Base-by-base conservation (phyloP, 148 eudicot genomes). In the Polygonum maritimum region DNA sequence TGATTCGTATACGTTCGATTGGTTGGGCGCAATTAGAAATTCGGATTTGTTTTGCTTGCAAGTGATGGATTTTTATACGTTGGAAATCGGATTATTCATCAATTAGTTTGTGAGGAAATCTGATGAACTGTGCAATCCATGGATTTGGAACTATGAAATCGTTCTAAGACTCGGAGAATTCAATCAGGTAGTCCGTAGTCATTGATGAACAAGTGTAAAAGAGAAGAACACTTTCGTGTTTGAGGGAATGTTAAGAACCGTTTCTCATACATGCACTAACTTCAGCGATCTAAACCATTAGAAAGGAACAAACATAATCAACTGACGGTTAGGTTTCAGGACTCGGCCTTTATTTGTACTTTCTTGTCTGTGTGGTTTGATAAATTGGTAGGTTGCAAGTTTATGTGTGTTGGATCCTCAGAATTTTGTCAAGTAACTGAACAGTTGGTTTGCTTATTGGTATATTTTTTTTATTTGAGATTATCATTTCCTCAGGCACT, bases 401-500 rank as follows among this genome's bases (percentile, higher is more conserved):
- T 6, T 57, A 8, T 7, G 21, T 19, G 33, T 57, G 4, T 1
- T 57, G 14, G 65, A 57, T 21, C 35, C 65, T 70, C 2, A 38
- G 12, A 16, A 38, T 22, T 65, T 45, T 33, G 35, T 13, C 57
- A 51, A 51, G 57, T 51, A 51, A 51, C 19, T 15, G 16, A 12
- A 48, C 10, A 39, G 14, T 26, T 19, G 16, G 4, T 75, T 58
- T 71, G 31, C 40, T 54, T 65, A 26, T 12, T 74, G 74, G 69
- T 57, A 76, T 11, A 33, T 45, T 49, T 13, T 49, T 15, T 73
- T 55, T 18, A n/a, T 39, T 19, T 75, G 16, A 0, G 33, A 13
- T 49, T 33, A 74, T 78, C 19, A 39, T 22, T 73, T 79, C 41
- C 72, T 58, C 87, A 94, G 98, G 98, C 93, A 51, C 75, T 91